Evolutionary conservation across 108 stramenopile genomes (phyloP).

Genomic region (Stephanodiscus triporus): DNA sequence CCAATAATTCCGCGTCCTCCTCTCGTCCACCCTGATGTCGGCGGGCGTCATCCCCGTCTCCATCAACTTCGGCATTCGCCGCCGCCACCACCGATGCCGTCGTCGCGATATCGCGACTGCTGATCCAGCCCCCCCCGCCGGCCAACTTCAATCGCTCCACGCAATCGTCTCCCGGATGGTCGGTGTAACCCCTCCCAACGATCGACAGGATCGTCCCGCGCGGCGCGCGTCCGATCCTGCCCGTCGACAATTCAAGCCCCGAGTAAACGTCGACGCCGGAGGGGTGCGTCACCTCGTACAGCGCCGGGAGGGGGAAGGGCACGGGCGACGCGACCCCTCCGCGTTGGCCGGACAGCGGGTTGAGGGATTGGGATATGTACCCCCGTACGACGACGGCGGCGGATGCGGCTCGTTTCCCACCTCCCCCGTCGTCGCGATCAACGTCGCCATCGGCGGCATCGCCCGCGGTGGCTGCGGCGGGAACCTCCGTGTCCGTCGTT

Average conservation of each 20-base stretch:
- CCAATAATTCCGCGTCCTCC: constrained; percentile 53
- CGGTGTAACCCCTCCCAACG: constrained; percentile 68
- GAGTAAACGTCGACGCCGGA: constrained; percentile 73
- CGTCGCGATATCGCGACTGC: neutral
- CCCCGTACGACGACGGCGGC: constrained; percentile 28
- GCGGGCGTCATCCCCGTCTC: too few relatives aligned
- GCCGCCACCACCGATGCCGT: constrained; percentile 10
- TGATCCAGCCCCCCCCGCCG: constrained; percentile 86
- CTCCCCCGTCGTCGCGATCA: neutral
- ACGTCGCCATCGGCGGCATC: too few relatives aligned
- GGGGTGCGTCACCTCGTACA: constrained; percentile 56
- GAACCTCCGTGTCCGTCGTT: neutral
- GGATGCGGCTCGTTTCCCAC: neutral
- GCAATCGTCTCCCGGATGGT: constrained; percentile 78
- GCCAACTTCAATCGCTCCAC: constrained; percentile 82
- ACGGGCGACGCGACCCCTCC: constrained; percentile 77
- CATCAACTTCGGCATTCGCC: too few relatives aligned
- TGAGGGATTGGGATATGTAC: constrained; percentile 89
- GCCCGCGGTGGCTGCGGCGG: neutral
- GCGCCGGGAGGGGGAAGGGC: constrained; percentile 67
- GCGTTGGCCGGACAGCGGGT: constrained; percentile 83
- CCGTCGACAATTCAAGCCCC: constrained; percentile 75
- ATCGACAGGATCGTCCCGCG: constrained; percentile 59
- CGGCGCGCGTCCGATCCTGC: constrained; percentile 60
- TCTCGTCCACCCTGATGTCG: constrained; percentile 49